Conservation (phyloP, 352 stramenopile genomes). For the Globisporangium ultimum region DNA sequence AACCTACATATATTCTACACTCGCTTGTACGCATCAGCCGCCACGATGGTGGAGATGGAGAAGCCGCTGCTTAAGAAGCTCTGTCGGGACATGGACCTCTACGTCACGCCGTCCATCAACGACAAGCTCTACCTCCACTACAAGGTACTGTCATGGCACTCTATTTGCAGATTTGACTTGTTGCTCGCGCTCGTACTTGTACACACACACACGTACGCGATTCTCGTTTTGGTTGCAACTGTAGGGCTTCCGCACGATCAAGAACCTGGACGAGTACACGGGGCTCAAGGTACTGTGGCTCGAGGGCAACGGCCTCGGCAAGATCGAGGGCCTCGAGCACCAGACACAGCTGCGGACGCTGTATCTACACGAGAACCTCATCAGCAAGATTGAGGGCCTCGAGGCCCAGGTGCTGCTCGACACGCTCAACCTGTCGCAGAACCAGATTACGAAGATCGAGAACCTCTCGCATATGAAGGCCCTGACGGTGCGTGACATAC, state of each 20-base stretch:
- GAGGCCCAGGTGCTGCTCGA: conserved; percentile 54
- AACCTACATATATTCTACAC: not conserved
- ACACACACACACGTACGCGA: too few species aligned
- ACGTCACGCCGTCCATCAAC: conserved; percentile 91
- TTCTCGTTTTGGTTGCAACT: too few species aligned
- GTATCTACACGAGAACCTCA: conserved; percentile 95
- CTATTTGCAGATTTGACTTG: too few species aligned
- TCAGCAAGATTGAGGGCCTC: conserved; percentile 90
- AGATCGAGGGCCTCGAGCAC: conserved; percentile 89
- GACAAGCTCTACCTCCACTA: conserved; percentile 97
- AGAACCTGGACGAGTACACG: conserved; percentile 95
- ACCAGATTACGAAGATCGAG: conserved; percentile 74
- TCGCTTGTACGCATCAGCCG: not conserved
- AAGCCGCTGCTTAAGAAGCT: conserved; percentile 85
- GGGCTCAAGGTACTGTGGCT: conserved; percentile 93
- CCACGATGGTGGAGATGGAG: conserved; percentile 86
- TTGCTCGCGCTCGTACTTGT: too few species aligned
- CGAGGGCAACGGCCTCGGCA: conserved; percentile 89
- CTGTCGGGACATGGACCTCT: conserved; percentile 89
- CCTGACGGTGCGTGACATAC: conserved; percentile 38
- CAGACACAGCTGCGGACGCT: conserved; percentile 88
- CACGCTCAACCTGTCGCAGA: conserved; percentile 81
- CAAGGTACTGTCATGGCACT: conserved; percentile 42
- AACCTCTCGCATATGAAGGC: conserved; percentile 72
- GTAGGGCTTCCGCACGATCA: conserved; percentile 87